Evolutionary conservation across 305 asterid genomes (phyloP), one percentile per base, ranked within the genome.

Genomic region (Nicotiana rustica): DNA sequence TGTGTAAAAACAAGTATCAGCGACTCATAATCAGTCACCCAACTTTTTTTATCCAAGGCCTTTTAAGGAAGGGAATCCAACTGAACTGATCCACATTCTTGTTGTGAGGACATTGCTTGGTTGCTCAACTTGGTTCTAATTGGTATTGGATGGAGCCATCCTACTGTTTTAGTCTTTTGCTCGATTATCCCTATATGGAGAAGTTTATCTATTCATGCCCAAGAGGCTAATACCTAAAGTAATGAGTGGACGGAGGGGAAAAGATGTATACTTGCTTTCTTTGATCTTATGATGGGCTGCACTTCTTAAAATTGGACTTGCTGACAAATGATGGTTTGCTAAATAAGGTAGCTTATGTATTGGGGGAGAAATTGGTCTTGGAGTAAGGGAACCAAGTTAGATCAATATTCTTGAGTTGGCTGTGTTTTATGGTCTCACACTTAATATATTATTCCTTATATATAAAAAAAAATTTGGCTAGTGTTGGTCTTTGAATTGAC

Each of bases 331-430:
- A 71, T 19, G 38, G 59, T 69, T 69, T 73, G 41, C 62, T 49
- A 55, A 21, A 73, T 47, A 73, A 21, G 41, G 4, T 49, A 47
- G 41, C 49, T 73, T 73, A 49, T 73, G 79, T 73, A 73, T 13
- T 47, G 79, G 62, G 62, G 62, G 61, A 49, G 49, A 73, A 47
- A 21, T 47, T 55, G 62, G 79, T 49, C 41, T 49, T 21, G 52
- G 79, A 73, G 79, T 47, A 73, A 19, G 78, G 38, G 61, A 47
- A 7, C 62, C 41, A 73, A 73, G 41, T 73, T 73, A 73, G 62
- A 73, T 21, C 79, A 18, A 41, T 73, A 47, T 49, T 47, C 62
- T 73, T 47, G 62, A 73, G 62, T 21, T 47, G 41, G 41, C 79
- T 73, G 41, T 21, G 29, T 49, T 73, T 49, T 47, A 10, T 73